Evolutionary conservation across 176 grass and related monocot genomes (phyloP), one percentile per base, ranked within the genome.

Genomic region (Lolium multiflorum): DNA sequence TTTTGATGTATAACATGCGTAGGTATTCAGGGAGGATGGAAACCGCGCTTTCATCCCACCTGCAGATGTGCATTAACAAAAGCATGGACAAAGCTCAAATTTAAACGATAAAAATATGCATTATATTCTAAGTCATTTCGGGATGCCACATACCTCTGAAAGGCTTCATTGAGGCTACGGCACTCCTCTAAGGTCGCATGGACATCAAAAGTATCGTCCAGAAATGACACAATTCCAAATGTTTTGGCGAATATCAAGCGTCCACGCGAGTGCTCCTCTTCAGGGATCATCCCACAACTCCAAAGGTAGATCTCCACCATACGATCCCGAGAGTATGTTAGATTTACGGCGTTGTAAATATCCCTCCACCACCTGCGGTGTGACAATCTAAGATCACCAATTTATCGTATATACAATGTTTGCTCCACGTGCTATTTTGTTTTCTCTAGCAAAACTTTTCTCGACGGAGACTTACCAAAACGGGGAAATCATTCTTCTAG

Each of bases 281-380:
- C 60, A 13, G 11, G 60, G 11, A 63, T 9, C 60, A 63, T 26
- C 12, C 60, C 60, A 1, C 60, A 63, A 3, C 11, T 63, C 60
- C 60, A 63, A 26, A 63, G 13, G 22, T 63, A 63, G 60, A 6
- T 57, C 31, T 82, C 86, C 6, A 75, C 50, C 16, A 88, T 8
- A 2, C 69, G 86, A 10, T 82, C 69, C 15, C 86, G 47, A 41
- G 79, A 11, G 18, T 76, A 88, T 1, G 15, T 24, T 14, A 88
- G 46, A 6, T 76, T 82, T 12, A 74, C 77, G 0, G 3, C 21
- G 0, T 31, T 2, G 17, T 87, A 70, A 7, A 82, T 54, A 10
- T 77, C 43, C 18, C 49, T 74, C 86, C 86, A 88, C 86, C 79
- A 87, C 39, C 85, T 87, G 22, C 51, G 7, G 41, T 0, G 7